A percentile compares a stretch with the other conserved stretches of the same genome.
These are phyloP conservation scores for Vitis rotundifolia DNA, from an alignment of 164 flowering plant species.

Conservation along the genomic window DNA sequence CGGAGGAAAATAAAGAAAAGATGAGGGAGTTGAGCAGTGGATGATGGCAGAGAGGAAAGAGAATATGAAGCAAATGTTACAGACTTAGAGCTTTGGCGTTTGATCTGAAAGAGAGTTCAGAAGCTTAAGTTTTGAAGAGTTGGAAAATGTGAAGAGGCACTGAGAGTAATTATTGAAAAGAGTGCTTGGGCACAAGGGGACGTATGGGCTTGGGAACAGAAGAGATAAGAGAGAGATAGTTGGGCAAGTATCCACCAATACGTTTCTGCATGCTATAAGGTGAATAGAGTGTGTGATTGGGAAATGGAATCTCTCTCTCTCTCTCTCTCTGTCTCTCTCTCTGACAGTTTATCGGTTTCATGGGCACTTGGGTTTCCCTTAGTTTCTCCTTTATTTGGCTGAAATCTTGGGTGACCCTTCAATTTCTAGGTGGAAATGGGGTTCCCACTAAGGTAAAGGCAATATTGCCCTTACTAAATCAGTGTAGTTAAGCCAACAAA, in stretches of 20 bases:
- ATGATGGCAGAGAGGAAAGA: neutral
- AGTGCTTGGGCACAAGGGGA: constrained; percentile 17
- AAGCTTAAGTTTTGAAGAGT: constrained; percentile 18
- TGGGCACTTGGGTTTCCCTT: constrained; percentile 22
- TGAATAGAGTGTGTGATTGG: constrained; percentile 46
- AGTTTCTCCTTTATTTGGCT: constrained; percentile 7
- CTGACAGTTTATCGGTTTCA: constrained; percentile 19
- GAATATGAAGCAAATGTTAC: neutral
- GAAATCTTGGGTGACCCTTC: too few species aligned
- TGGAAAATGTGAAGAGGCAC: constrained; percentile 34
- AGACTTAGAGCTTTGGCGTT: constrained; percentile 5
- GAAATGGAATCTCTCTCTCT: constrained; percentile 25
- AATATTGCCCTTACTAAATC: too few species aligned
- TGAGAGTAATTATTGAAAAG: constrained; percentile 17
- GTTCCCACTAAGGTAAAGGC: too few species aligned
- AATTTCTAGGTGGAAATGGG: too few species aligned
- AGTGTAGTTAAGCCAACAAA: too few species aligned
- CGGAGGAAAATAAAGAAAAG: neutral
- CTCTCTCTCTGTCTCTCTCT: constrained; percentile 10
- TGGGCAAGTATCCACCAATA: constrained; percentile 2
- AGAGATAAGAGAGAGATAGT: constrained; percentile 42
- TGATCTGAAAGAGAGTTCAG: constrained; percentile 26
- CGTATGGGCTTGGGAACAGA: constrained; percentile 64
- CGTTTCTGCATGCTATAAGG: constrained; percentile 18
- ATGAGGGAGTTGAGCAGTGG: neutral